A percentile compares a stretch with the other conserved stretches of the same genome.
phyloP scores from a whole-genome alignment of 306 rosid genomes.

The Dalbergia cultrata region DNA sequence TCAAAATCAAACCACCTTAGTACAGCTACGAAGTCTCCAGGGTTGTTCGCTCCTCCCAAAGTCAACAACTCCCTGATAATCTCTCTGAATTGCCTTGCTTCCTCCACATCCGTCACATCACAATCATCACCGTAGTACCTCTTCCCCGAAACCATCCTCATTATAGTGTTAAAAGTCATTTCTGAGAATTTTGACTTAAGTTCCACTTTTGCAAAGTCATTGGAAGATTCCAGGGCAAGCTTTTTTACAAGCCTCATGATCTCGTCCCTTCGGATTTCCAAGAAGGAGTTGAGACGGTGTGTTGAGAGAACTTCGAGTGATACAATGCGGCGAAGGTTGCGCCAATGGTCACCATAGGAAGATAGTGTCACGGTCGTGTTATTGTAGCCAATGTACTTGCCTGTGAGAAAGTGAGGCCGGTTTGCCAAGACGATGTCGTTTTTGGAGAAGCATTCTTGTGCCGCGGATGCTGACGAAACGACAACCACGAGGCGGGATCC shows the following conservation, averaged over 20 bases:
- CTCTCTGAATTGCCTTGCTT: slow-evolving; percentile 49
- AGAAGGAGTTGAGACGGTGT: slow-evolving; percentile 43
- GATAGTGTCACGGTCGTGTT: slow-evolving; percentile 40
- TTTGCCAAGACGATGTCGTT: slow-evolving; percentile 66
- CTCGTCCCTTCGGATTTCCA: slow-evolving; percentile 54
- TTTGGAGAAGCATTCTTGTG: slow-evolving; percentile 68
- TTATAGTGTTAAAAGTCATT: slow-evolving; percentile 59
- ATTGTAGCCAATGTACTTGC: slow-evolving; percentile 59
- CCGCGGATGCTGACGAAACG: slow-evolving; percentile 47
- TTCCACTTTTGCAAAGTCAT: slow-evolving; percentile 46
- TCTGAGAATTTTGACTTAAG: slow-evolving; percentile 45
- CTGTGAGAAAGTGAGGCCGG: slow-evolving; percentile 51
- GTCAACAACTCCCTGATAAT: slow-evolving; percentile 9
- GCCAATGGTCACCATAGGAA: slow-evolving; percentile 75
- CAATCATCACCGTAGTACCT: slow-evolving; percentile 57
- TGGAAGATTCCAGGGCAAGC: slow-evolving; percentile 22
- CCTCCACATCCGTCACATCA: slow-evolving; percentile 50
- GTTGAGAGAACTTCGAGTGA: slow-evolving; percentile 60
- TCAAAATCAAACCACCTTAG: slow-evolving; percentile 53
- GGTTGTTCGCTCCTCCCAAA: slow-evolving; percentile 46
- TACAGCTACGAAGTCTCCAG: slow-evolving; percentile 53
- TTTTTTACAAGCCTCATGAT: slow-evolving; percentile 44
- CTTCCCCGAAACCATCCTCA: slow-evolving; percentile 71
- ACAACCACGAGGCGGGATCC: slow-evolving; percentile 53
- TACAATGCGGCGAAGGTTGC: slow-evolving; percentile 68